A percentile compares a stretch with the other conserved stretches of the same genome.
These are phyloP conservation scores for Citrullus mucosospermus DNA, from an alignment of 306 rosid species.

Conservation along the genomic window DNA sequence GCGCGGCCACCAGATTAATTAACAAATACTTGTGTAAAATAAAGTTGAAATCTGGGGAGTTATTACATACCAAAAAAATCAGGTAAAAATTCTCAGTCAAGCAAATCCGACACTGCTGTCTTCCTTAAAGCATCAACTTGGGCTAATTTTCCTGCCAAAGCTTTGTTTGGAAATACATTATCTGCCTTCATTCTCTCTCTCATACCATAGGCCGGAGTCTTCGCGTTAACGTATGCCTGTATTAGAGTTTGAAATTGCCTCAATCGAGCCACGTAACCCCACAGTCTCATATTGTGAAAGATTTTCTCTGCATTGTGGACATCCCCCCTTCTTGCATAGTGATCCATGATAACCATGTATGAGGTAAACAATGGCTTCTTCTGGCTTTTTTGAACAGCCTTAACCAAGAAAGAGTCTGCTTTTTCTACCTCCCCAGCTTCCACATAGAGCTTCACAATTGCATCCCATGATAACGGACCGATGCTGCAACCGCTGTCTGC, in stretches of 20 bases:
- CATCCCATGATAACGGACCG: slow-evolving; percentile 58
- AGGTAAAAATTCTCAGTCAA: slow-evolving; percentile 35
- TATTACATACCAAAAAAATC: neutral
- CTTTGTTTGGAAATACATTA: slow-evolving; percentile 34
- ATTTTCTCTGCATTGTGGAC: slow-evolving; percentile 68
- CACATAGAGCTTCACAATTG: slow-evolving; percentile 58
- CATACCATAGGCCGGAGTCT: slow-evolving; percentile 65
- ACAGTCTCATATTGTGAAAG: slow-evolving; percentile 43
- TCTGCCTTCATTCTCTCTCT: slow-evolving; percentile 71
- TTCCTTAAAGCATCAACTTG: slow-evolving; percentile 60
- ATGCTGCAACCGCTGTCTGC: slow-evolving; percentile 36
- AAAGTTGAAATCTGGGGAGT: neutral
- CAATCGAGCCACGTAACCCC: slow-evolving; percentile 26
- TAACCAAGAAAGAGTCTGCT: slow-evolving; percentile 62
- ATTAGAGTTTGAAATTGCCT: slow-evolving; percentile 43
- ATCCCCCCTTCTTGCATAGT: slow-evolving; percentile 65
- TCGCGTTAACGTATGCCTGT: slow-evolving; percentile 59
- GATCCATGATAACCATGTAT: slow-evolving; percentile 36
- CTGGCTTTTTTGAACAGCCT: slow-evolving; percentile 32
- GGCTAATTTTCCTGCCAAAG: slow-evolving; percentile 20
- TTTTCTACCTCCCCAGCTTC: slow-evolving; percentile 68
- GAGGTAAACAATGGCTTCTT: slow-evolving; percentile 39
- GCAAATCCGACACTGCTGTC: slow-evolving; percentile 45
- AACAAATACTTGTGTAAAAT: neutral
- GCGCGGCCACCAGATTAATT: neutral